These are phyloP conservation scores for Hirsutella thompsonii DNA, from an alignment of 2,329 filamentous ascomycete genomes.

Conservation along the genomic window DNA sequence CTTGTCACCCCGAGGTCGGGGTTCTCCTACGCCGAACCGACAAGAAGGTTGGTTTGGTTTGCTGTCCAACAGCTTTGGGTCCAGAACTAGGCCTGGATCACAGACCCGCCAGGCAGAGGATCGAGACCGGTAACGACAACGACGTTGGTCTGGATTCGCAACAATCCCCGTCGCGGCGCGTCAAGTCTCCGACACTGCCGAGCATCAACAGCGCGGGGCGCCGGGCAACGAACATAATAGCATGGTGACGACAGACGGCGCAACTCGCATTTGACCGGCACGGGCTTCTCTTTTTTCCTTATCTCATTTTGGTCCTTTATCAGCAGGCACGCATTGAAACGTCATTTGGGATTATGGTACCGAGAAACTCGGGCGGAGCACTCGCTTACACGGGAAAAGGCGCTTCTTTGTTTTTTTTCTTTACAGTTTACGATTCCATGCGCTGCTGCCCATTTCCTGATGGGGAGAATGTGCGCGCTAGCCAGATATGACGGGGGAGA, in stretches of 20 bases:
- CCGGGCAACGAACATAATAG: background rate
- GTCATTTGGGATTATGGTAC: background rate
- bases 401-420: background rate
- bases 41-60: conserved; percentile 24
- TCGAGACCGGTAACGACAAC: conserved; percentile 6
- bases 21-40: conserved; percentile 10
- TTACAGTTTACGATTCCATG: background rate
- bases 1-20: conserved; percentile 8
- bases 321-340: conserved; percentile 2
- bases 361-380: conserved; percentile 1
- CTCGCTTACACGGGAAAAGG: background rate
- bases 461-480: too few relatives aligned
- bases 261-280: conserved; percentile 1
- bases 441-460: too few relatives aligned
- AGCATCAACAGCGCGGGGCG: background rate
- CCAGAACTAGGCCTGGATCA: conserved; percentile 8
- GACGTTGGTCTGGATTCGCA: background rate
- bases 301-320: background rate
- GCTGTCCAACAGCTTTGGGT: conserved; percentile 18
- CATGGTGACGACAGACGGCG: conserved; percentile 3
- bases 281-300: background rate
- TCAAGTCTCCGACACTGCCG: too few relatives aligned
- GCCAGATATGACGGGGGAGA: too few relatives aligned
- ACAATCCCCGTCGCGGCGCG: too few relatives aligned
- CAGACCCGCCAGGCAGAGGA: conserved; percentile 12